A percentile compares a stretch with the other conserved stretches of the same genome.
phyloP scores from a whole-genome alignment of 2,329 filamentous ascomycete genomes.

The Metarhizium album region DNA sequence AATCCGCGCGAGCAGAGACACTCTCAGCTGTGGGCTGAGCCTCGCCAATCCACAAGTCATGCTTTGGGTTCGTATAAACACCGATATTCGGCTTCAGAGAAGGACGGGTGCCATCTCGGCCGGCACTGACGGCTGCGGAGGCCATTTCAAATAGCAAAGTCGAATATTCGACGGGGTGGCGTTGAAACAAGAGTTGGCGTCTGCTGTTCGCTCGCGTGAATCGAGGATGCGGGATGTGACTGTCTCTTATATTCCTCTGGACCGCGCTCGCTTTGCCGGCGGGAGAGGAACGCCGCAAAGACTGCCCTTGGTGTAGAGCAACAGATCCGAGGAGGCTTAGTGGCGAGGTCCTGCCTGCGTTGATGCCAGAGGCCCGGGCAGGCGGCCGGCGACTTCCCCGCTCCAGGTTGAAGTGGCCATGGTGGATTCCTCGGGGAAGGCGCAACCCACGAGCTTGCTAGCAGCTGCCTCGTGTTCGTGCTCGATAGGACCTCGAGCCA shows the following conservation, averaged over 20 bases:
- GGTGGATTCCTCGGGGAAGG: not conserved
- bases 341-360: not conserved
- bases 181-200: not conserved
- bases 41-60: constrained; percentile 81
- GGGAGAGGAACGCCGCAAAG: not conserved
- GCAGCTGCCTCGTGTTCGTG: not conserved
- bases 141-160: not conserved
- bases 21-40: constrained; percentile 67
- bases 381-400: not conserved
- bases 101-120: constrained; percentile 1
- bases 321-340: not conserved
- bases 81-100: constrained; percentile 74
- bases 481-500: not conserved
- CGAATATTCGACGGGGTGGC: not conserved
- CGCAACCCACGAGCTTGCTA: not conserved
- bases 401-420: not conserved
- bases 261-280: not conserved
- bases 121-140: constrained; percentile 1
- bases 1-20: constrained; percentile 53
- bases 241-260: not conserved
- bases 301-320: not conserved
- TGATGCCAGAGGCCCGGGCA: not conserved
- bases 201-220: not conserved
- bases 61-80: constrained; percentile 87
- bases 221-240: not conserved